phyloP scores from a whole-genome alignment of 306 rosid genomes.

The Oemleria cerasiformis region DNA sequence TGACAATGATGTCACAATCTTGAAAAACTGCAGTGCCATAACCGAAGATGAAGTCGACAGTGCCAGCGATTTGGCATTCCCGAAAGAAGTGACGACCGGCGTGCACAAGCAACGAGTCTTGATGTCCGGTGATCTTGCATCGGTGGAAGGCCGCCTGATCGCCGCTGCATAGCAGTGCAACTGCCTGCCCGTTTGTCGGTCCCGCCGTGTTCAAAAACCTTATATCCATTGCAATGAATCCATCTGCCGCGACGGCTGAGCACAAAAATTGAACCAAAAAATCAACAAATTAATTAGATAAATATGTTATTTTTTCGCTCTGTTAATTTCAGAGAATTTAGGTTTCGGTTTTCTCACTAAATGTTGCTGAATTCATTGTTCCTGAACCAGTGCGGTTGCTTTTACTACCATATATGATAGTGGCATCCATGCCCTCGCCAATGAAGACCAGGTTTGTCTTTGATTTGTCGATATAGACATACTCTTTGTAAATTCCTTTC shows the following conservation, averaged over 20 bases:
- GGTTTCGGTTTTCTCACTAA: slow-evolving; percentile 9
- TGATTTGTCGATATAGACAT: background rate
- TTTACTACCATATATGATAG: slow-evolving; percentile 1
- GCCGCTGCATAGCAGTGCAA: slow-evolving; percentile 1
- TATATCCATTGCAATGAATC: slow-evolving; percentile 14
- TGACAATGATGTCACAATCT: background rate
- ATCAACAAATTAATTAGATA: no score
- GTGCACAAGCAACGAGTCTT: slow-evolving; percentile 14
- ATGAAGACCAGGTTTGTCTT: slow-evolving; percentile 13
- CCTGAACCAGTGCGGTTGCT: background rate
- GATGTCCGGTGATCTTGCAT: slow-evolving; percentile 17
- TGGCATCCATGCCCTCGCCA: slow-evolving; percentile 23
- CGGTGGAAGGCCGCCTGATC: slow-evolving; percentile 6
- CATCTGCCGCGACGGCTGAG: background rate
- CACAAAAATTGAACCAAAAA: background rate
- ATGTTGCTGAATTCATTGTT: slow-evolving; percentile 13
- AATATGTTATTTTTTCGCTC: background rate
- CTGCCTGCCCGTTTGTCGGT: background rate
- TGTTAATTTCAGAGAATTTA: background rate
- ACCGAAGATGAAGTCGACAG: slow-evolving; percentile 20
- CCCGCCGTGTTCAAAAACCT: slow-evolving; percentile 10
- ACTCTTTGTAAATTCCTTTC: slow-evolving; percentile 15
- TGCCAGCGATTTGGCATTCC: slow-evolving; percentile 15
- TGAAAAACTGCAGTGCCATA: slow-evolving; percentile 12
- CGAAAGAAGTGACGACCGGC: slow-evolving; percentile 10